These are phyloP conservation scores for Russula sp. DNA, from an alignment of 768 basidiomycete genomes.

Conservation along the genomic window DNA sequence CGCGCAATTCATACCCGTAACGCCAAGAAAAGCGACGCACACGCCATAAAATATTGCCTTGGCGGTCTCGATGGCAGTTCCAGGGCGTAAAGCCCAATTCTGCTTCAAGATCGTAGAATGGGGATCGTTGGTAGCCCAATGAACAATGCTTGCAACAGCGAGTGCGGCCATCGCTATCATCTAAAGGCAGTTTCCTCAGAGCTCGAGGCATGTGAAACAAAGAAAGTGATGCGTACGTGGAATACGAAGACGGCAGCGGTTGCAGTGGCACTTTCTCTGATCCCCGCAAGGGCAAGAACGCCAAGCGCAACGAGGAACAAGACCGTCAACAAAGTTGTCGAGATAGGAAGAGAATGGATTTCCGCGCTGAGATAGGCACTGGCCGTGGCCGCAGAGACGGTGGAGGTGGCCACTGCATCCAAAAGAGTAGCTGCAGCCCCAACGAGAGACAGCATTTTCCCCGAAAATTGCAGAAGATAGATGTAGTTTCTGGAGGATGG, in stretches of 20 bases:
- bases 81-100: conserved; percentile 19
- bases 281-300: conserved; percentile 18
- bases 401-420: conserved; percentile 19
- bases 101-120: conserved; percentile 14
- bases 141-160: conserved; percentile 5
- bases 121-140: conserved; percentile 18
- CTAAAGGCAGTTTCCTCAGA: conserved; percentile 1
- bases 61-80: conserved; percentile 7
- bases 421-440: conserved; percentile 19
- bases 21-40: conserved; percentile 21
- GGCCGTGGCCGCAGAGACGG: conserved; percentile 21
- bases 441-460: conserved; percentile 15
- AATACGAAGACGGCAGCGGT: conserved; percentile 19
- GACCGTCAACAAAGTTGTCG: conserved; percentile 11
- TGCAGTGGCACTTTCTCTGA: conserved; percentile 17
- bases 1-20: conserved; percentile 14
- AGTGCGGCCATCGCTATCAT: conserved; percentile 15
- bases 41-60: conserved; percentile 19
- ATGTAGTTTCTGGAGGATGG: conserved; percentile 2
- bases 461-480: conserved; percentile 16
- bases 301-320: conserved; percentile 15
- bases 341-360: conserved; percentile 13
- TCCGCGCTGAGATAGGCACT: conserved; percentile 20
- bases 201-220: neutral
- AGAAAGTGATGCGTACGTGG: conserved; percentile 4